These are phyloP conservation scores for Eragrostis nindensis DNA, from an alignment of 176 grass and related monocot genomes.

Conservation along the genomic window DNA sequence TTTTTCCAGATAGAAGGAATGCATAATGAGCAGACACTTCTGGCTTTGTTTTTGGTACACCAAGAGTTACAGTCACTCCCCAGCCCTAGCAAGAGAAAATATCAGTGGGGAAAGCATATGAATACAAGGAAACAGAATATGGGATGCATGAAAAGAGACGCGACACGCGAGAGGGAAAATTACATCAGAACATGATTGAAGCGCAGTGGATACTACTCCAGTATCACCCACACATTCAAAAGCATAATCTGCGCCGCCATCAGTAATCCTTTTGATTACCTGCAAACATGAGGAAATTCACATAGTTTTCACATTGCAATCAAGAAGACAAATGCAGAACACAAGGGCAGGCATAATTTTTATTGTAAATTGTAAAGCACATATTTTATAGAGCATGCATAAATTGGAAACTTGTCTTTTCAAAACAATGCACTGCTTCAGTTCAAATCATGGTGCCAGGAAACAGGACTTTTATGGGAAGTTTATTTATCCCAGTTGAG, in stretches of 20 bases:
- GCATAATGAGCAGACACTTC: slow-evolving; percentile 82
- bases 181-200: slow-evolving; percentile 96
- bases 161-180: slow-evolving; percentile 34
- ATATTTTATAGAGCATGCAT: not conserved
- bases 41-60: slow-evolving; percentile 87
- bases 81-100: slow-evolving; percentile 68
- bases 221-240: slow-evolving; percentile 97
- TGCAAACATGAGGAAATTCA: slow-evolving; percentile 47
- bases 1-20: slow-evolving; percentile 88
- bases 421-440: not conserved
- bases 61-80: slow-evolving; percentile 91
- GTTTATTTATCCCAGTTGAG: slow-evolving; percentile 4
- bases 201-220: slow-evolving; percentile 71
- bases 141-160: slow-evolving; percentile 12
- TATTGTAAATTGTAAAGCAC: not conserved
- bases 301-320: not conserved
- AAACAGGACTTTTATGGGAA: not conserved
- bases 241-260: slow-evolving; percentile 93
- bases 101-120: slow-evolving; percentile 15
- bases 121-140: slow-evolving; percentile 41
- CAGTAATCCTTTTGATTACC: slow-evolving; percentile 73
- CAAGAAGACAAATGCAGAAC: not conserved
- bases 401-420: slow-evolving; percentile 10
- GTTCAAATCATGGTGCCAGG: not conserved
- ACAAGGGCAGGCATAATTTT: not conserved